Conservation (phyloP, 176 grass and related monocot genomes). For the Eragrostis curvula region DNA sequence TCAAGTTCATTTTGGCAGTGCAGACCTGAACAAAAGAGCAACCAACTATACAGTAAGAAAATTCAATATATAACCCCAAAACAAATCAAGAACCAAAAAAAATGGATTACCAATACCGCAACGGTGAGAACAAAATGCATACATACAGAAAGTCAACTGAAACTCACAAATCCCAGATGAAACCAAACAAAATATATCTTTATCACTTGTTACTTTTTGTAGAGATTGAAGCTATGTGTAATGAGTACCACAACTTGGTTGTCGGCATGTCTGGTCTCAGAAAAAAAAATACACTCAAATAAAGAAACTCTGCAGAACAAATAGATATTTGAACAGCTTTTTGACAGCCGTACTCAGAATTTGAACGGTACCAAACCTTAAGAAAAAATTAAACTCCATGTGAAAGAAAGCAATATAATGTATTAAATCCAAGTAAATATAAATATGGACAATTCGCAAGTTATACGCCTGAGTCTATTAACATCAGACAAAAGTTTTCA, state of each 20-base stretch:
- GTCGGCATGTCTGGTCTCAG: neutral
- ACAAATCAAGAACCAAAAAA: neutral
- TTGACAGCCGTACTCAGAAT: neutral
- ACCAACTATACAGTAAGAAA: neutral
- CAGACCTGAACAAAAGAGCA: slow-evolving; percentile 65
- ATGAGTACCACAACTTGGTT: neutral
- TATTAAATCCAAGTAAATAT: neutral
- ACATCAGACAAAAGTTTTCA: neutral
- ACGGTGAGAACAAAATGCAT: neutral
- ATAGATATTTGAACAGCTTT: neutral
- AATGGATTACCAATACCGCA: neutral
- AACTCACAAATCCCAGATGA: neutral
- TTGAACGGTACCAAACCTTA: neutral
- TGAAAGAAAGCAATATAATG: neutral
- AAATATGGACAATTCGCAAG: neutral
- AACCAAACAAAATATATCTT: neutral
- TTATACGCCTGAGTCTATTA: neutral
- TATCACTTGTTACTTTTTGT: neutral
- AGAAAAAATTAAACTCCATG: neutral
- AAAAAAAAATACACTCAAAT: neutral
- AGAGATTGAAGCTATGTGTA: neutral
- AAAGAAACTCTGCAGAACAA: neutral
- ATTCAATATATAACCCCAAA: neutral
- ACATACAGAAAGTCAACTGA: neutral
- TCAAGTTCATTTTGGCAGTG: slow-evolving; percentile 96